Percentiles rank a stretch among this genome's conserved stretches.
Evolutionary conservation across 106 monocot genomes (phyloP).

Genomic region (Ottelia alismoides): DNA sequence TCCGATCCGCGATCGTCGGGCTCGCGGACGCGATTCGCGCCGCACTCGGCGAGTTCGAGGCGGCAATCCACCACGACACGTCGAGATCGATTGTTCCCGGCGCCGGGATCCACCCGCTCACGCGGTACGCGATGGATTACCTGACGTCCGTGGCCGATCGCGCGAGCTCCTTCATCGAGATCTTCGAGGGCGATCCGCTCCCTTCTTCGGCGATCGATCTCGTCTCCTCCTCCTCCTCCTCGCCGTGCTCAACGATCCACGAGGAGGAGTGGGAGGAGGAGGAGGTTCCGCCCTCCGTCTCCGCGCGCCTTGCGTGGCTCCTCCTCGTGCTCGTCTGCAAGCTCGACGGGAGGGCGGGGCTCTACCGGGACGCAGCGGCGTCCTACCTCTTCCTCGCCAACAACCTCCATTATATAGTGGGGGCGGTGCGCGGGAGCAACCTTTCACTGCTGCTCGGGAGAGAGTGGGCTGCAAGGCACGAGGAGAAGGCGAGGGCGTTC

Average conservation of each 20-base stretch:
- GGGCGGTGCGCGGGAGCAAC: conserved; percentile 22
- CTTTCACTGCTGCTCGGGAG: conserved; percentile 16
- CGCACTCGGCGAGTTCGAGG: conserved; percentile 40
- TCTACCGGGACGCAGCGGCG: conserved; percentile 20
- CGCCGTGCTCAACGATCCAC: too few relatives aligned
- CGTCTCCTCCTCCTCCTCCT: not conserved
- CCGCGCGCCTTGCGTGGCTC: conserved; percentile 35
- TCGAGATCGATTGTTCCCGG: conserved; percentile 23
- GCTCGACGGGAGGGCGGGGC: conserved; percentile 31
- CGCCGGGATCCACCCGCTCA: conserved; percentile 39
- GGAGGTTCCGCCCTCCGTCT: too few relatives aligned
- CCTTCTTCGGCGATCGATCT: not conserved
- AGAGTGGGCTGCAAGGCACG: conserved; percentile 24
- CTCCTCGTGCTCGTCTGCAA: conserved; percentile 41
- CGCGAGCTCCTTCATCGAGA: conserved; percentile 17
- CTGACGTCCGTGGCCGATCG: conserved; percentile 43
- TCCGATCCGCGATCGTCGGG: conserved; percentile 7
- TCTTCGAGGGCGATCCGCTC: conserved; percentile 25
- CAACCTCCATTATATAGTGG: conserved; percentile 45
- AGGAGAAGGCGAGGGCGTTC: conserved; percentile 21
- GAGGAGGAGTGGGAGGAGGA: not conserved
- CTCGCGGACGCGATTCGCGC: conserved; percentile 21
- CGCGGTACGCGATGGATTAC: conserved; percentile 53
- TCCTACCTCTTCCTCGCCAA: conserved; percentile 59
- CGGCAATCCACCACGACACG: conserved; percentile 32